These are phyloP conservation scores for Hygrophorus pudorinus DNA, from an alignment of 768 basidiomycete genomes.

Conservation along the genomic window DNA sequence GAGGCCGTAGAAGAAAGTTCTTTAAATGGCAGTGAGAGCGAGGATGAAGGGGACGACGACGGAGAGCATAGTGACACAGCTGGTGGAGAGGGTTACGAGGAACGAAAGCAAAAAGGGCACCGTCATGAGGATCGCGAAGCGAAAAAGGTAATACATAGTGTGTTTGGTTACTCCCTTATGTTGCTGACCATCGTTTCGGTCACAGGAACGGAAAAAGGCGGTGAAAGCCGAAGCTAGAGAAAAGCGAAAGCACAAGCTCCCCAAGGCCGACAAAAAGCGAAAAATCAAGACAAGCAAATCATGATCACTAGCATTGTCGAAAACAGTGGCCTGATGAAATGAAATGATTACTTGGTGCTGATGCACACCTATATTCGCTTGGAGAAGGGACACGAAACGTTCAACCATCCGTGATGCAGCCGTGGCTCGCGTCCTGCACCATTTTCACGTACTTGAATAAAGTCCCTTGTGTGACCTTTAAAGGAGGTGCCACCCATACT, in stretches of 20 bases:
- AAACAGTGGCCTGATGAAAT: background rate
- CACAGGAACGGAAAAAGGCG: slow-evolving; percentile 84
- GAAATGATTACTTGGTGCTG: background rate
- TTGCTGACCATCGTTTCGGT: slow-evolving; percentile 5
- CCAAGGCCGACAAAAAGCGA: slow-evolving; percentile 90
- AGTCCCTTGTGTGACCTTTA: slow-evolving; percentile 76
- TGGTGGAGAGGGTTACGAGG: slow-evolving; percentile 30
- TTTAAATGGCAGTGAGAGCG: slow-evolving; percentile 18
- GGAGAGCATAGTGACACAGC: slow-evolving; percentile 4
- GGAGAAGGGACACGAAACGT: too few relatives aligned
- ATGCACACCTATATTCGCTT: background rate
- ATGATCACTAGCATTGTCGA: slow-evolving; percentile 6
- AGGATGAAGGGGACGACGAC: slow-evolving; percentile 24
- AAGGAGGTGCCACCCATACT: slow-evolving; percentile 75
- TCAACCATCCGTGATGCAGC: slow-evolving; percentile 85
- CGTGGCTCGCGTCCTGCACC: slow-evolving; percentile 86
- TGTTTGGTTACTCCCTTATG: background rate
- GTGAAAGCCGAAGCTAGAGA: slow-evolving; percentile 82
- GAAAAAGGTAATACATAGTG: slow-evolving; percentile 58
- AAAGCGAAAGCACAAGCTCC: slow-evolving; percentile 86
- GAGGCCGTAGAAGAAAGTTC: slow-evolving; percentile 20
- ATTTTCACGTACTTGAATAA: slow-evolving; percentile 83
- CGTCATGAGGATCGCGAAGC: slow-evolving; percentile 85
- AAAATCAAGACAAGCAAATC: slow-evolving; percentile 50
- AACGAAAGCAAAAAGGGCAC: slow-evolving; percentile 71